These are phyloP conservation scores for Trichosporon asahii DNA, from an alignment of 1,284 basidiomycete genomes.

Conservation along the genomic window DNA sequence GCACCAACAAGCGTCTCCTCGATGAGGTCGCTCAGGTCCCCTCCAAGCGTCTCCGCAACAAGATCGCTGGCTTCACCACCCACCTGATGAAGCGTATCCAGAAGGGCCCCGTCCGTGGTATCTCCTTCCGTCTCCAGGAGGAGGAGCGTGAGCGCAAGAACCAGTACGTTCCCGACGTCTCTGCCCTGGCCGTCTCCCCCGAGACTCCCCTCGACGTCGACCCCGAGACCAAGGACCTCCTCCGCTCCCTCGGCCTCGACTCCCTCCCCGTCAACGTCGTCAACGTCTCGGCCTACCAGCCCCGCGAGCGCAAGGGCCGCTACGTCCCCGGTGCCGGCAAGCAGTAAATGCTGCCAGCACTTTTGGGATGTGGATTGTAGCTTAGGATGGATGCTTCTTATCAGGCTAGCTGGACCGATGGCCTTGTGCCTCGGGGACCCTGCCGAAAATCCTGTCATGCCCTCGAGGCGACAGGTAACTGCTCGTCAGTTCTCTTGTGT, in stretches of 20 bases:
- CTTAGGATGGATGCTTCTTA: constrained; percentile 12
- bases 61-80: constrained; percentile 99
- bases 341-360: constrained; percentile 17
- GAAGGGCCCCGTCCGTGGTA: constrained; percentile 97
- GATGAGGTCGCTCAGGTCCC: constrained; percentile 98
- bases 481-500: constrained; percentile 7
- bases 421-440: constrained; percentile 9
- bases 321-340: constrained; percentile 75
- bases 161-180: constrained; percentile 95
- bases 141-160: constrained; percentile 99
- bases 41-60: constrained; percentile 99
- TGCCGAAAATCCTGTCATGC: constrained; percentile 7
- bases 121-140: constrained; percentile 99
- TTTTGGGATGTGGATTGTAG: constrained; percentile 13
- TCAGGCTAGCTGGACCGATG: constrained; percentile 8
- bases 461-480: constrained; percentile 8
- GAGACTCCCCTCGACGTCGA: constrained; percentile 78
- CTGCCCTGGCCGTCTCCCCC: constrained; percentile 75
- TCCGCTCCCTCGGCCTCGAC: constrained; percentile 87
- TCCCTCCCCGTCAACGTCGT: constrained; percentile 69
- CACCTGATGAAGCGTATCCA: constrained; percentile 99
- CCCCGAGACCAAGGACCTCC: constrained; percentile 86
- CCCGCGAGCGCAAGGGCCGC: constrained; percentile 72
- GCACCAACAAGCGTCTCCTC: constrained; percentile 98
- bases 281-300: constrained; percentile 61